phyloP scores from a whole-genome alignment of 257 asterid species.

The Buddleja alternifolia region DNA sequence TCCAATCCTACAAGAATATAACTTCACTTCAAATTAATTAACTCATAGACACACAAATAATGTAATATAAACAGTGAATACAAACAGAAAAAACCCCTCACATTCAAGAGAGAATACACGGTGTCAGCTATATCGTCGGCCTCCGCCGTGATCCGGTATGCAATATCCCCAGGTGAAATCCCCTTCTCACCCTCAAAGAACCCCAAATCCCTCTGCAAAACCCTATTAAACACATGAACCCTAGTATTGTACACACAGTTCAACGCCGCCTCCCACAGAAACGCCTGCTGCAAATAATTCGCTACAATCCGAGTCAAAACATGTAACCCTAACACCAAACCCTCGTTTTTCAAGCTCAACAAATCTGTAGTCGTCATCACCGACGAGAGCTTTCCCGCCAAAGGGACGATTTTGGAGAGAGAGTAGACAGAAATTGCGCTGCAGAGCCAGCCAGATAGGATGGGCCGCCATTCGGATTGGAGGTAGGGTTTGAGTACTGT shows the following conservation, averaged over 20 bases:
- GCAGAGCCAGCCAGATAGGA: conserved; percentile 78
- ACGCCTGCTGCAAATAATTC: conserved; percentile 72
- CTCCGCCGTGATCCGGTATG: conserved; percentile 86
- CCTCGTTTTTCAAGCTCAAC: conserved; percentile 43
- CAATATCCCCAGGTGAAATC: conserved; percentile 72
- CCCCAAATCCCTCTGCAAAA: conserved; percentile 74
- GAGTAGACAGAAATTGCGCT: conserved; percentile 78
- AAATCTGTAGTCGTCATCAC: conserved; percentile 35
- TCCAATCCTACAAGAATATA: background rate
- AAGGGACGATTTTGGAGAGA: conserved; percentile 76
- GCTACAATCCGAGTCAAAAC: conserved; percentile 55
- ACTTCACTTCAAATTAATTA: background rate
- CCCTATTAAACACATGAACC: conserved; percentile 62
- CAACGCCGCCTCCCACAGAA: conserved; percentile 87
- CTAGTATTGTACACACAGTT: conserved; percentile 61
- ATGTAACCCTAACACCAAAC: conserved; percentile 47
- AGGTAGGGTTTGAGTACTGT: conserved; percentile 65
- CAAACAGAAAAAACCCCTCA: conserved; percentile 42
- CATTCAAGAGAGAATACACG: conserved; percentile 68
- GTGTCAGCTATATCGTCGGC: conserved; percentile 85
- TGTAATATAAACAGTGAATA: background rate
- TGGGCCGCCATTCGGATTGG: conserved; percentile 68
- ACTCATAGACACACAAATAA: conserved; percentile 5
- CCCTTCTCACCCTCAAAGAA: conserved; percentile 81
- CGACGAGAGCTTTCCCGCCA: conserved; percentile 59